Base-by-base conservation (phyloP, 768 basidiomycete genomes). In the Mycena amicta region DNA sequence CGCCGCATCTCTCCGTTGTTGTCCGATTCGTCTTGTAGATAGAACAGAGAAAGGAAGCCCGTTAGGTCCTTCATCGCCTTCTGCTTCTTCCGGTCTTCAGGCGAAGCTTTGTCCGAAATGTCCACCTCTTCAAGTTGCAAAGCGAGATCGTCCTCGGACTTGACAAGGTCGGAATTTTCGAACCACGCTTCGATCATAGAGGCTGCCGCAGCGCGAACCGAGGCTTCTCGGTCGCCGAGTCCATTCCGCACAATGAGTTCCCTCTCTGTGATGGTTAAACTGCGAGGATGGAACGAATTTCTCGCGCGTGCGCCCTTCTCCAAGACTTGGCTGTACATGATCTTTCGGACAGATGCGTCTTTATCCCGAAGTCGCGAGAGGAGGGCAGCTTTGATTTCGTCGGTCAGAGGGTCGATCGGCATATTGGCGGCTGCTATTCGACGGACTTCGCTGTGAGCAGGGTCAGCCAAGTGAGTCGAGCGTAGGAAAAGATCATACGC, bases 161-260 rank as follows among this genome's bases (percentile, higher is more conserved):
- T 78, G 1, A 67, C 22, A 5, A 53, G 62, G 8, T 65, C 72
- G 1, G 85, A 78, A 28, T 78, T 74, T 43, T 92, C 86, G 5
- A 92, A 79, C 96, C 96, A 98, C 5, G 74, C 77, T 0, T 80
- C 84, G 16, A 98, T 72, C 46, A 97, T 81, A 1, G 80, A 80
- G 2, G 81, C 86, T 0, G 94, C 88, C 0, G 92, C 92, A 18
- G 80, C 74, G 28, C 87, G 80, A 2, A 98, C 93, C 1, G 74
- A 70, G 0, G 80, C 75, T 57, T 97, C 93, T 26, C 96, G 83
- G 72, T 98, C 96, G 0, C 91, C 88, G 2, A 98, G 77, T 2
- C 96, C 96, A 66, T 90, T 86, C 20, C 83, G 81, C 2, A 96
- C 84, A 47, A 96, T 83, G 23, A 83, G 75, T 66, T 93, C 90